Conservation (phyloP, 805 yeast species). For the Tetrapisispora arboricola region DNA sequence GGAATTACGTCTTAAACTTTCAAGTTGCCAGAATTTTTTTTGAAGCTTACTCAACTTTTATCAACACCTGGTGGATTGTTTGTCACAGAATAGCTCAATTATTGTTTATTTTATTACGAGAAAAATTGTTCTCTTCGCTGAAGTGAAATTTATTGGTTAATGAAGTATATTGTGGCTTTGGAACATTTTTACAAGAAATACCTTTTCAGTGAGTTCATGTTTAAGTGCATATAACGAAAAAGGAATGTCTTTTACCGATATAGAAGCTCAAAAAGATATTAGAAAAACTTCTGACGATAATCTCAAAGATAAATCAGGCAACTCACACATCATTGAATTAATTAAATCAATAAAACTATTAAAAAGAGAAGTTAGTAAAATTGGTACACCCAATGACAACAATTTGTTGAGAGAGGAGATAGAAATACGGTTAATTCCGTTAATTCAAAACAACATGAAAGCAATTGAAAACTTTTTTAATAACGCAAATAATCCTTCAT, state of each 20-base stretch:
- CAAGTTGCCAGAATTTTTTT: no score
- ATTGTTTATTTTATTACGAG: no score
- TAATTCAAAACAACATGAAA: conserved; percentile 4
- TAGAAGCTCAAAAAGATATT: conserved; percentile 11
- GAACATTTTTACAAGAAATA: background rate
- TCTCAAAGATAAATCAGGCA: background rate
- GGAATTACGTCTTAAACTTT: no score
- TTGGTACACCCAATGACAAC: conserved; percentile 30
- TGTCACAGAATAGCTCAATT: no score
- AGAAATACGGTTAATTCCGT: conserved; percentile 17
- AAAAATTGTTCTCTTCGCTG: no score
- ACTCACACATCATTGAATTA: background rate
- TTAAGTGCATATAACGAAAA: no score
- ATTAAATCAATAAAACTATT: conserved; percentile 8
- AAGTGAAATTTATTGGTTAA: no score
- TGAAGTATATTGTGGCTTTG: background rate
- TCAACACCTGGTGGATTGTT: no score
- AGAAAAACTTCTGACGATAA: background rate
- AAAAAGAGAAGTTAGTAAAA: conserved; percentile 8
- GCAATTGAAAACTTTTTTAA: conserved; percentile 10
- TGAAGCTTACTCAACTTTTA: no score
- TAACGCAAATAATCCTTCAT: conserved; percentile 4
- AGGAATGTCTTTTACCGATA: conserved; percentile 18
- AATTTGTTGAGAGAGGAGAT: conserved; percentile 25
- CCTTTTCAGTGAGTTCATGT: no score